These are phyloP conservation scores for Ogataea philodendri DNA, from an alignment of 805 yeast genomes.

Conservation along the genomic window DNA sequence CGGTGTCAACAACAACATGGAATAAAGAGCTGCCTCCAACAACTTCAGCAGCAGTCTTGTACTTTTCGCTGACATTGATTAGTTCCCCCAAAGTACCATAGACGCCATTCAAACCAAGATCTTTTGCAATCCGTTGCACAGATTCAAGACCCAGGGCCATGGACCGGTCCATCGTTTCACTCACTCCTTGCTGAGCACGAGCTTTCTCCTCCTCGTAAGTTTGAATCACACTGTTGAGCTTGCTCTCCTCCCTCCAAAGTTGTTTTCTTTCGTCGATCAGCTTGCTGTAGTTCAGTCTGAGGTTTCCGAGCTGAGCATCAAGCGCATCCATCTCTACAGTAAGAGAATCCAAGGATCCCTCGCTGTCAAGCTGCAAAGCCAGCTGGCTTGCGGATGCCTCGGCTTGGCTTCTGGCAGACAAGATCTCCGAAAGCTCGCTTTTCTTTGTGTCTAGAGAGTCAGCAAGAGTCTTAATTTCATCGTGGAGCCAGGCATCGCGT, in stretches of 20 bases:
- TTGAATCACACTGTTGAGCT: constrained; percentile 53
- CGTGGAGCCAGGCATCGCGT: constrained; percentile 64
- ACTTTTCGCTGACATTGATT: constrained; percentile 76
- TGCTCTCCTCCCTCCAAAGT: constrained; percentile 78
- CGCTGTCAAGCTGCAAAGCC: constrained; percentile 17
- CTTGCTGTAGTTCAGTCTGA: constrained; percentile 41
- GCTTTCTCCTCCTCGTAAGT: constrained; percentile 54
- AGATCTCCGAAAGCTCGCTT: constrained; percentile 6
- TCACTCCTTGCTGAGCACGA: constrained; percentile 56
- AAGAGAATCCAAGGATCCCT: constrained; percentile 1
- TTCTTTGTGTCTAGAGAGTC: constrained; percentile 18
- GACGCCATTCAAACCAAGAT: constrained; percentile 60
- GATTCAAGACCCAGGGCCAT: constrained; percentile 68
- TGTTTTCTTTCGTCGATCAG: constrained; percentile 66
- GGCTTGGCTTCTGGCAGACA: constrained; percentile 21
- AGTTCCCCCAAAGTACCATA: constrained; percentile 86
- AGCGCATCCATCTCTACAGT: constrained; percentile 34
- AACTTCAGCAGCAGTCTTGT: constrained; percentile 82
- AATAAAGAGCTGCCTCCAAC: constrained; percentile 85
- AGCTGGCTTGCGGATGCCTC: constrained; percentile 40
- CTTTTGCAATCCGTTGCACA: constrained; percentile 59
- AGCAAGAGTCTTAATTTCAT: constrained; percentile 44
- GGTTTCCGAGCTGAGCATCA: constrained; percentile 26
- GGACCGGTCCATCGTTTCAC: constrained; percentile 73
- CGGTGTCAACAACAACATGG: constrained; percentile 86